Evolutionary conservation across 2,329 filamentous ascomycete genomes (phyloP), one percentile per base, ranked within the genome.

Genomic region (Penicillium sp.): DNA sequence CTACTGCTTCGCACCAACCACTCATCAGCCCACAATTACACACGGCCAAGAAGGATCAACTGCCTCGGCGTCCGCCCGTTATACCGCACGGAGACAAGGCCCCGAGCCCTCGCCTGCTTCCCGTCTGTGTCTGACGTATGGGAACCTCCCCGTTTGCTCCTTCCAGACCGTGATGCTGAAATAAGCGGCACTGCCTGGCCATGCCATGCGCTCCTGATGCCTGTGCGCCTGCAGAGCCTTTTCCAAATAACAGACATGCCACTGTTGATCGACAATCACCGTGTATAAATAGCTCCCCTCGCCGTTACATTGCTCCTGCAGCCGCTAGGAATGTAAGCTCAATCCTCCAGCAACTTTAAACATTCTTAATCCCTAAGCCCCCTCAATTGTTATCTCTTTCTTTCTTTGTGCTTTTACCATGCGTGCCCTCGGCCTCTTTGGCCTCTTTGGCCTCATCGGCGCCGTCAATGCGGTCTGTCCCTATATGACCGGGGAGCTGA

Each of bases 381-480:
- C 23, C 26, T 38, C 15, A 19, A 55, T 50, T 50, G 13, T 19
- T 50, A 29, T 46, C 29, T 44, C 17, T 53, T 44, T 23, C 35
- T 35, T 26, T 49, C 21, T 45, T 29, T 30, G 23, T 52, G 31
- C 19, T 38, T 41, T 57, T 50, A 63, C 23, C 48, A 76, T 77
- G 74, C 70, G 69, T 60, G 56, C 65, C 9, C 57, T 73, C 31
- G 61, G 58, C 51, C 66, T 74, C 17, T 54, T 74, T 11, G 61
- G 58, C 51, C 66, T 74, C 17, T 54, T 74, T 11, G 69, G 73
- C 64, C 70, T 76, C 48, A 62, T 73, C 69, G 71, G 72, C 66
- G 62, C 78, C 57, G 76, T 72, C 65, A 74, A 70, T 68, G 78
- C 78, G 5, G 70, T 65, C 38, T 81, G 79, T 64, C 79, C 79